phyloP scores from a whole-genome alignment of 768 basidiomycete species.

The Lentinula boryana region DNA sequence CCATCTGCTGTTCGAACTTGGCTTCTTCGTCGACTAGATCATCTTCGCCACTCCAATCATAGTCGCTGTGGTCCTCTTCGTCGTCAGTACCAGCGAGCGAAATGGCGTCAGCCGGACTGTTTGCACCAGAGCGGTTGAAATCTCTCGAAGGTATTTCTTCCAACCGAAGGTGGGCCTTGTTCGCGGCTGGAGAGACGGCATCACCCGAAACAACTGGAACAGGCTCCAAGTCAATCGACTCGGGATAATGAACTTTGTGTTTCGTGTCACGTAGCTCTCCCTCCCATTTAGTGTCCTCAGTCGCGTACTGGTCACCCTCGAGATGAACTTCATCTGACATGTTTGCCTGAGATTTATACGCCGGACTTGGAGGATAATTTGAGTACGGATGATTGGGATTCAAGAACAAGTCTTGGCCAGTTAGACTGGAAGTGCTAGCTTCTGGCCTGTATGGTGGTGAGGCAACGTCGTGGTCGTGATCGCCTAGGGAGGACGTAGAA shows the following conservation, averaged over 20 bases:
- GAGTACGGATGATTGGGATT: constrained; percentile 4
- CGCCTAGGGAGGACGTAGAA: not conserved
- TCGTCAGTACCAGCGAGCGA: constrained; percentile 54
- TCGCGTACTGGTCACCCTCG: constrained; percentile 13
- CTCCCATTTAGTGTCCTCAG: constrained; percentile 1
- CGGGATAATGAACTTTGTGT: constrained; percentile 50
- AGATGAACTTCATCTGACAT: constrained; percentile 15
- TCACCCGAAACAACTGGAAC: constrained; percentile 11
- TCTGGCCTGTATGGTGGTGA: constrained; percentile 33
- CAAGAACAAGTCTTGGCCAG: constrained; percentile 5
- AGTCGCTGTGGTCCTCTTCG: constrained; percentile 50
- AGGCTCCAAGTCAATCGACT: constrained; percentile 23
- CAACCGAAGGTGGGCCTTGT: constrained; percentile 14
- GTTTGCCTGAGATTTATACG: constrained; percentile 16
- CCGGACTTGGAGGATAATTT: constrained; percentile 20
- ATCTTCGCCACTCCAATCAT: constrained; percentile 77
- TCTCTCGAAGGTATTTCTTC: not conserved
- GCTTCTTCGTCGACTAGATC: constrained; percentile 68
- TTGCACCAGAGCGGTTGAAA: constrained; percentile 18
- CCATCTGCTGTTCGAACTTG: constrained; percentile 59
- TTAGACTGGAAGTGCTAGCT: constrained; percentile 27
- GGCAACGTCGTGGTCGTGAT: constrained; percentile 12
- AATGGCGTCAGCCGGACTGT: constrained; percentile 21
- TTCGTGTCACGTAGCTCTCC: constrained; percentile 20
- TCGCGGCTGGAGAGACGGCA: constrained; percentile 11